Evolutionary conservation across 2,329 filamentous ascomycete species (phyloP), one percentile per base, ranked within the genome.

Genomic region (Lachnellula willkommii): DNA sequence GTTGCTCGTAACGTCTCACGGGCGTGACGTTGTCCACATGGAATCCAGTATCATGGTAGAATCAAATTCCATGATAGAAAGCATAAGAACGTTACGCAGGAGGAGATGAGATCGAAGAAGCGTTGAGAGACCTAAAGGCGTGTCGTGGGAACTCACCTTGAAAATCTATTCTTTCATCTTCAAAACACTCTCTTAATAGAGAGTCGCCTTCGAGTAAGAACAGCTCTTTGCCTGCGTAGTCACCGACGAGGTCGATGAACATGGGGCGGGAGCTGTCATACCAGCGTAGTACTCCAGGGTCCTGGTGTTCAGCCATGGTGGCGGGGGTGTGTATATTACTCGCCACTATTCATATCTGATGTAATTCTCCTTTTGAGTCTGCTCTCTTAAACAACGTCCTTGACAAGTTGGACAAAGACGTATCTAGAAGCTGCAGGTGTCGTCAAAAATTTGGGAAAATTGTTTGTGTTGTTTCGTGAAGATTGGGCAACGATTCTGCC

Each of bases 201-300:
- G 86, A 86, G 64, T 92, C 87, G 32, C 87, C 87, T 60, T 91
- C 85, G 32, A 91, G 79, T 22, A 87, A 73, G 67, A 90, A 91
- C 11, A 86, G 75, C 66, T 90, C 87, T 57, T 82, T 82, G 22
- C 88, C 87, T 3, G 85, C 86, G 70, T 88, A 91, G 66, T 91
- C 88, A 42, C 88, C 86, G 4, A 90, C 81, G 2, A 91, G 78
- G 62, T 89, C 85, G 28, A 88, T 76, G 50, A 71, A 71, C 53
- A 76, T 71, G 6, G 76, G 74, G 12, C 69, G 62, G 4, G 76
- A 68, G 12, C 63, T 66, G 56, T 71, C 72, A 65, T 79, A 80
- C 70, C 73, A 70, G 20, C 54, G 60, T 40, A 63, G 43, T 50
- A 67, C 61, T 51, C 39, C 32, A n/a, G 50, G 46, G 42, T 58